Percentiles rank a stretch among this genome's conserved stretches.
Evolutionary conservation across 2,329 filamentous ascomycete species (phyloP).

Genomic region (Apiospora saccharicola): DNA sequence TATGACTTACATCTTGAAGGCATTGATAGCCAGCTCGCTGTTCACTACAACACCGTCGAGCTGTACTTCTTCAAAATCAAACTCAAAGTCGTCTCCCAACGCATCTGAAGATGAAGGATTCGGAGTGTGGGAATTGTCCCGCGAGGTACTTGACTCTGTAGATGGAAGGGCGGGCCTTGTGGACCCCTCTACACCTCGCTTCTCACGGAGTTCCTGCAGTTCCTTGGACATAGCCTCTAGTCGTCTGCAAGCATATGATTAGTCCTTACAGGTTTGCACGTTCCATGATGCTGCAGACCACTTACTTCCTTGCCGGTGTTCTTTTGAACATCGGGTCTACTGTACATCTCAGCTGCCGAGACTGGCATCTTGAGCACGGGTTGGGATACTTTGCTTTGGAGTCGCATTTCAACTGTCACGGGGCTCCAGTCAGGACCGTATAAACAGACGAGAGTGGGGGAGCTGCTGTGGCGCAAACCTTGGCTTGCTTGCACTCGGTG

Average conservation of each 20-base stretch:
- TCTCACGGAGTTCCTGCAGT: constrained; percentile 41
- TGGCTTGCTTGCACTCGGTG: constrained; percentile 44
- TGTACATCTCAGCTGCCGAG: constrained; percentile 39
- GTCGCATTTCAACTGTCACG: constrained; percentile 40
- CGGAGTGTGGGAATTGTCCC: constrained; percentile 31
- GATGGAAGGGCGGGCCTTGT: constrained; percentile 31
- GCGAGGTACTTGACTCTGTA: constrained; percentile 35
- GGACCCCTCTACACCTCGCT: constrained; percentile 30
- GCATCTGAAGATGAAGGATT: constrained; percentile 29
- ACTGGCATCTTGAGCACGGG: constrained; percentile 41
- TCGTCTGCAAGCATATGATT: constrained; percentile 32
- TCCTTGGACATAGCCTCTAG: constrained; percentile 44
- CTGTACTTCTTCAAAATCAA: constrained; percentile 34
- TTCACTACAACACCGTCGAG: constrained; percentile 32
- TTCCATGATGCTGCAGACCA: not conserved
- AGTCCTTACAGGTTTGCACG: not conserved
- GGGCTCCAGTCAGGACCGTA: not conserved
- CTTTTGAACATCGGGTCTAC: constrained; percentile 43
- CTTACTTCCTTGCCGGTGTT: constrained; percentile 43
- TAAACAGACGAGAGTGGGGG: not conserved
- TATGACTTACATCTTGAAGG: constrained; percentile 36
- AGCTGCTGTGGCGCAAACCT: constrained; percentile 29
- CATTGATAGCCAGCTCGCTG: constrained; percentile 33
- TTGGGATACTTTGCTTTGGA: constrained; percentile 43
- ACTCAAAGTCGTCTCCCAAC: constrained; percentile 35